Conservation (phyloP, 1,139 yeast genomes). For the Zygoascus sp. region DNA sequence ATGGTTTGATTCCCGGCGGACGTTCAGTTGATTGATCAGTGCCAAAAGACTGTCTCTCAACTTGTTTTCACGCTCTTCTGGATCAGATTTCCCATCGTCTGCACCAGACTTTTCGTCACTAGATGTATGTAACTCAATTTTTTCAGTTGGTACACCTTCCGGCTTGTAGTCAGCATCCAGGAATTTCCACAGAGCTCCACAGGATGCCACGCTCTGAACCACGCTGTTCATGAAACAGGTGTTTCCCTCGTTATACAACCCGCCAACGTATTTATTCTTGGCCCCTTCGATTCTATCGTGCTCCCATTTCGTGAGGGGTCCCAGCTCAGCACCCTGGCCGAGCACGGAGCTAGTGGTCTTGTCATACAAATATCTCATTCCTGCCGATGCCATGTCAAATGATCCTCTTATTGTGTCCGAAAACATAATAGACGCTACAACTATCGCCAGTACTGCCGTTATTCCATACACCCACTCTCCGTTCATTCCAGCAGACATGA, state of each 20-base stretch:
- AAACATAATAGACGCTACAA: slow-evolving; percentile 25
- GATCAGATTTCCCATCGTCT: neutral
- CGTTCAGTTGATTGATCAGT: slow-evolving; percentile 35
- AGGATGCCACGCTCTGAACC: slow-evolving; percentile 75
- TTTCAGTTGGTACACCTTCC: neutral
- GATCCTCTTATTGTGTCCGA: slow-evolving; percentile 36
- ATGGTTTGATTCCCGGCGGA: slow-evolving; percentile 30
- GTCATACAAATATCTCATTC: slow-evolving; percentile 31
- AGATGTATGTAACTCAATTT: too few relatives aligned
- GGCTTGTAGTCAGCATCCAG: slow-evolving; percentile 36
- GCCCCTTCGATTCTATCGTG: slow-evolving; percentile 26
- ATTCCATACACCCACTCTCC: slow-evolving; percentile 12
- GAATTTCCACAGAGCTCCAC: slow-evolving; percentile 55
- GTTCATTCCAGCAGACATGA: slow-evolving; percentile 7
- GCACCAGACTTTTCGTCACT: slow-evolving; percentile 1
- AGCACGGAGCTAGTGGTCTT: slow-evolving; percentile 24
- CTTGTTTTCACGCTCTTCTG: neutral
- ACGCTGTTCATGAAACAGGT: slow-evolving; percentile 94
- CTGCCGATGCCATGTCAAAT: slow-evolving; percentile 35
- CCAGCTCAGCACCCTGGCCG: slow-evolving; percentile 21
- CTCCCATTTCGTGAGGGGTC: slow-evolving; percentile 27
- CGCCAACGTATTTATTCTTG: slow-evolving; percentile 51
- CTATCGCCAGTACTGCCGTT: slow-evolving; percentile 13
- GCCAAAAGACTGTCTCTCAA: slow-evolving; percentile 13
- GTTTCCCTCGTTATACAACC: slow-evolving; percentile 83